Conservation (phyloP, 805 yeast genomes). For the Aciculoconidium aculeatum region DNA sequence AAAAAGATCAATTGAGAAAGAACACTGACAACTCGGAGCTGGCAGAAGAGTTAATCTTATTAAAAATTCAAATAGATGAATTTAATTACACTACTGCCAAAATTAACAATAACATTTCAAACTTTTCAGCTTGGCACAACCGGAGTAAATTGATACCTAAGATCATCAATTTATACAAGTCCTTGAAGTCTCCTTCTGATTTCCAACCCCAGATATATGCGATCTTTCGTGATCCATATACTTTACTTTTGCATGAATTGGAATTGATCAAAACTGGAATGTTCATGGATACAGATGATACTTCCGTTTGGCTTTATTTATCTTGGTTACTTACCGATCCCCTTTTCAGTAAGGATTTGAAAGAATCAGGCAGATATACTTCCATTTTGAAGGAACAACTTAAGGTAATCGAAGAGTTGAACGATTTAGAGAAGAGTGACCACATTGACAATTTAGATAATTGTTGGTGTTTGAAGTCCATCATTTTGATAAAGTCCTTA, state of each 20-base stretch:
- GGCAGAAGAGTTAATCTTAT: slow-evolving; percentile 12
- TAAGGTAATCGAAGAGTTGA: slow-evolving; percentile 51
- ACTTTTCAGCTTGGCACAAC: slow-evolving; percentile 95
- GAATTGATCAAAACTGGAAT: slow-evolving; percentile 73
- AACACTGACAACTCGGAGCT: slow-evolving; percentile 1
- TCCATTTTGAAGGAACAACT: slow-evolving; percentile 42
- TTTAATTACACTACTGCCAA: slow-evolving; percentile 71
- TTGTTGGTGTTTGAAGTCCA: slow-evolving; percentile 70
- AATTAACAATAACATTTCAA: slow-evolving; percentile 80
- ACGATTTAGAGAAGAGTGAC: slow-evolving; percentile 69
- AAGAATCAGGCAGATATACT: slow-evolving; percentile 17
- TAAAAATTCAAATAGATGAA: slow-evolving; percentile 44
- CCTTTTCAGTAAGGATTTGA: slow-evolving; percentile 27
- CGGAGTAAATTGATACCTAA: slow-evolving; percentile 63
- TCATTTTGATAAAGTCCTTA: slow-evolving; percentile 41
- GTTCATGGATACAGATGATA: slow-evolving; percentile 90
- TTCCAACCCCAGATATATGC: slow-evolving; percentile 5
- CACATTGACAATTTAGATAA: slow-evolving; percentile 45
- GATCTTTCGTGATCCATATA: slow-evolving; percentile 23
- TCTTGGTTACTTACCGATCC: slow-evolving; percentile 63
- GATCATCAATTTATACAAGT: slow-evolving; percentile 27
- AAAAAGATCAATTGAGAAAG: slow-evolving; percentile 11
- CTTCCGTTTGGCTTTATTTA: slow-evolving; percentile 86
- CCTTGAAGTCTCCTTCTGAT: slow-evolving; percentile 1
- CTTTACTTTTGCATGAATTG: slow-evolving; percentile 52